Evolutionary conservation across 1,139 yeast genomes (phyloP), one percentile per base, ranked within the genome.

Genomic region (Lizanozyma gosingica): DNA sequence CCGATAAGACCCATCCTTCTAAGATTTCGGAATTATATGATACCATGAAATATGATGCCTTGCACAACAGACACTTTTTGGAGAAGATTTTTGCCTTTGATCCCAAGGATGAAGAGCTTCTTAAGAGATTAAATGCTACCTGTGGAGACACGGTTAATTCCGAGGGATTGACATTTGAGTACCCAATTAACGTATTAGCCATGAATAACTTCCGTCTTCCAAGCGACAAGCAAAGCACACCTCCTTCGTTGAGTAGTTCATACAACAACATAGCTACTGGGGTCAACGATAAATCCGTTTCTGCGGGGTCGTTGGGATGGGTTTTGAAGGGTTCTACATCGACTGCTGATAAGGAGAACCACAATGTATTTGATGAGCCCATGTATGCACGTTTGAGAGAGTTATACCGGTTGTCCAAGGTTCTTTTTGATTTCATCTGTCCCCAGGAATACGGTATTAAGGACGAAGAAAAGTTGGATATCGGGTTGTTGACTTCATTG

Each of bases 361-460:
- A 57, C 38, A 81, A 78, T 47, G 85, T 90, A 36, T 90, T 90
- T 60, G 95, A 86, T 55, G 83, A 81, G 48, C 81, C 88, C 3
- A 81, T 83, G 40, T 88, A 75, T 58, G 83, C 84, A 18, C 75
- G 87, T 47, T 70, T 94, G 44, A 74, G 97, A 50, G 98, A 94
- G 56, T 71, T 94, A 43, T 94, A 90, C 59, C 71, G 92, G 47
- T 70, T 94, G 41, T 86, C 97, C 0, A 94, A 94, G 59, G 96
- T 94, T 3, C 65, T 94, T 48, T 94, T 94, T 63, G 99, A 94
- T 62, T 92, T 92, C 54, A 88, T 94, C 40, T 92, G 98, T 61
- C 99, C 99, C 11, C 97, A 94, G 61, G 98, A 94, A 57, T 94
- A 94, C 56, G 99, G 99, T 47, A 94, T 94, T 50, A 90, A 90